Evolutionary conservation across 257 asterid genomes (phyloP).

Genomic region (Orobanche coerulescens): DNA sequence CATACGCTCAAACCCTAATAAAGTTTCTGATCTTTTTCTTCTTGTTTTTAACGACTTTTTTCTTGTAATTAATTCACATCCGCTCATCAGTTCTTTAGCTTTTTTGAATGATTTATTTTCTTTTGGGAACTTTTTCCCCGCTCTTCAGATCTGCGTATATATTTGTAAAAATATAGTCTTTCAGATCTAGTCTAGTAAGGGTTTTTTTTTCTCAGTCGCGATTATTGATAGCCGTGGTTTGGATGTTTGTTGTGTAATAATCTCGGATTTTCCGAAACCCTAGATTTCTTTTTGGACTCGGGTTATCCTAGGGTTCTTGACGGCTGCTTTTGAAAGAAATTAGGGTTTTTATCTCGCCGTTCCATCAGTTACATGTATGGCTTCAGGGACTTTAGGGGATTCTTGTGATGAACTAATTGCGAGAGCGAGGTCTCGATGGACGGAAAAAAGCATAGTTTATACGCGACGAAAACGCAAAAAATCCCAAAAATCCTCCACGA

Average conservation of each 20-base stretch:
- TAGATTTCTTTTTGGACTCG: conserved; percentile 17
- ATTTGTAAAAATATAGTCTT: background rate
- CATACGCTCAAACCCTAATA: conserved; percentile 37
- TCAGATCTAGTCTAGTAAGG: conserved; percentile 17
- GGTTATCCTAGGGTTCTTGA: conserved; percentile 21
- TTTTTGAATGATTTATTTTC: background rate
- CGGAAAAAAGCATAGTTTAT: conserved; percentile 30
- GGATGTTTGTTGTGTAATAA: background rate
- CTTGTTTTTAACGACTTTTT: background rate
- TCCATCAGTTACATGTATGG: conserved; percentile 40
- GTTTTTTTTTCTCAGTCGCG: conserved; percentile 13
- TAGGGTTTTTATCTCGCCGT: background rate
- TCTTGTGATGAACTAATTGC: conserved; percentile 23
- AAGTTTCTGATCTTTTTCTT: background rate
- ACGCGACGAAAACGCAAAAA: conserved; percentile 23
- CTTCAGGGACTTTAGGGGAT: conserved; percentile 28
- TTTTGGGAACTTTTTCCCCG: background rate
- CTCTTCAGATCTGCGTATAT: conserved; percentile 16
- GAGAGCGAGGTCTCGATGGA: conserved; percentile 26
- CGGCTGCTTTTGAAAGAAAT: conserved; percentile 20
- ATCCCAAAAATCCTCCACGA: background rate
- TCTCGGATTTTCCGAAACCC: conserved; percentile 37
- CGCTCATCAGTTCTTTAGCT: background rate
- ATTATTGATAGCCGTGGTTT: background rate
- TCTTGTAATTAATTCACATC: background rate